Base-by-base conservation (phyloP, 139 green algal genomes). In the Pleodorina starrii region DNA sequence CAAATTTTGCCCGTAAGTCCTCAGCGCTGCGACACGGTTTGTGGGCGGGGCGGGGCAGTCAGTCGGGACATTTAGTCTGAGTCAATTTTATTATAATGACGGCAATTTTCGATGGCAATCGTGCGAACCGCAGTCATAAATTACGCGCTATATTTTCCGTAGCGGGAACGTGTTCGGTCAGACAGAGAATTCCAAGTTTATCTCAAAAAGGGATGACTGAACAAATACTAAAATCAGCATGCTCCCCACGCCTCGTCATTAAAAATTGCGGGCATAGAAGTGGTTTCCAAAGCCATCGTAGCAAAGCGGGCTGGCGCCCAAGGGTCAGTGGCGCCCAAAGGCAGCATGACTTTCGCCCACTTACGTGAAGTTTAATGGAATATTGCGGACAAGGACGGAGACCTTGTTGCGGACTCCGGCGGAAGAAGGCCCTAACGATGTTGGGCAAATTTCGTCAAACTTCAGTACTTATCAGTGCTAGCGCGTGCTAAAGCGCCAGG, bases 1-100 rank as follows among this genome's bases (percentile, higher is more conserved):
- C 94, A 81, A 97, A 97, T 78, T 93, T 94, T 14, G 78, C 71
- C 0, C 92, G 91, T 46, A 97, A 75, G 21, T 97, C 96, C 0
- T 97, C 95, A 1, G 90, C 74, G 1, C 82, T 88, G 36, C 17
- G 14, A 19, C 23, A 57, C 40, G 7, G 72, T n/a, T n/a, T n/a
- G n/a, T n/a, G n/a, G n/a, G n/a, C n/a, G n/a, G n/a, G n/a, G n/a
- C n/a, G 54, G 9, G 29, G 54, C 54, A 66, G 54, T 66, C 21
- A 66, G 3, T 2, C 54, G 21, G 29, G 29, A 12, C 3, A 12
- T 66, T 66, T 66, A 21, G 29, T 66, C n/a, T n/a, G n/a, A n/a
- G 54, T 12, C 21, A 5, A 66, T 12, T 21, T 66, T 66, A 25
- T 17, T 60, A 17, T 14, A 60, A 60, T 60, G 50, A 25, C 14